phyloP scores from a whole-genome alignment of 1,284 basidiomycete species.

The Stygiomarasmius scandens region DNA sequence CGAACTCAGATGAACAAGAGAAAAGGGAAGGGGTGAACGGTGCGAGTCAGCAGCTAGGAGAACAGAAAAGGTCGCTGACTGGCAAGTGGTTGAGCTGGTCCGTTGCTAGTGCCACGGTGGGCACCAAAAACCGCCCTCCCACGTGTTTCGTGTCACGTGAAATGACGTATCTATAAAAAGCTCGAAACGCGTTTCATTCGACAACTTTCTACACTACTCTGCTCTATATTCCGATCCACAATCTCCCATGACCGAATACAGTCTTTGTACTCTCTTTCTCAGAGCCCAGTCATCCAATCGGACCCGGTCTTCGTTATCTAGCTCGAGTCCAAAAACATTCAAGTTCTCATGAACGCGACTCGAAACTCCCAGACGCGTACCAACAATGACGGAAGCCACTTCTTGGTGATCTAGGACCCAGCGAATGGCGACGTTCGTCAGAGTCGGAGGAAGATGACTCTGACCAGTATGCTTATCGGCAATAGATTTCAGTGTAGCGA shows the following conservation, averaged over 20 bases:
- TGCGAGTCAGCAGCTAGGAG: too few species aligned
- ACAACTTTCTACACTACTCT: too few species aligned
- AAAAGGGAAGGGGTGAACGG: too few species aligned
- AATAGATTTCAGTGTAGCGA: constrained; percentile 47
- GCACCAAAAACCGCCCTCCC: too few species aligned
- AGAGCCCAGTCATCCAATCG: constrained; percentile 50
- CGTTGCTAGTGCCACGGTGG: too few species aligned
- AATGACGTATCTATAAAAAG: too few species aligned
- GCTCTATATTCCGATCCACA: constrained; percentile 63
- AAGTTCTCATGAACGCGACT: constrained; percentile 57
- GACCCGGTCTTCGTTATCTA: constrained; percentile 46
- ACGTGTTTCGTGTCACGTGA: too few species aligned
- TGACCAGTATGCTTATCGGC: constrained; percentile 47
- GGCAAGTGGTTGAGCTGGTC: too few species aligned
- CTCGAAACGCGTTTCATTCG: too few species aligned
- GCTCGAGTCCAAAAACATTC: constrained; percentile 45
- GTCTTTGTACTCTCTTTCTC: constrained; percentile 43
- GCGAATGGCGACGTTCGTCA: constrained; percentile 61
- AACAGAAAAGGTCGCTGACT: too few species aligned
- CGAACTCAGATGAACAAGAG: too few species aligned
- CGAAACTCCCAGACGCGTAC: constrained; percentile 58
- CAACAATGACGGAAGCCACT: constrained; percentile 63
- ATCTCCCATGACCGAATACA: constrained; percentile 59
- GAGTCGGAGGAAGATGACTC: constrained; percentile 33
- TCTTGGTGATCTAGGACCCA: constrained; percentile 64